phyloP scores from a whole-genome alignment of 352 stramenopile species.

The Pilasporangium apinafurcum region DNA sequence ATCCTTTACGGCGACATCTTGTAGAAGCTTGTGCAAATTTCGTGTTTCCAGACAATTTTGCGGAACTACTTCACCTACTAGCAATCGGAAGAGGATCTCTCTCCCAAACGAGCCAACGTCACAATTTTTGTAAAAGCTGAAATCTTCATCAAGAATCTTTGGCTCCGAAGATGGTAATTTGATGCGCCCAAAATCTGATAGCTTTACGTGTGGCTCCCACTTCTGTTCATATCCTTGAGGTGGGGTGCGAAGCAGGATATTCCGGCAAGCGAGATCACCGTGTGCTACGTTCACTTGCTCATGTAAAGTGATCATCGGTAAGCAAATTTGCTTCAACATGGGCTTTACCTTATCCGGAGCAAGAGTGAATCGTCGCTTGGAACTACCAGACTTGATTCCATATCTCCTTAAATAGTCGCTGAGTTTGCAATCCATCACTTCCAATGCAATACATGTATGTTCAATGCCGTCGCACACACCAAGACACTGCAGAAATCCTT shows the following conservation, averaged over 20 bases:
- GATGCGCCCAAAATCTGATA: conserved; percentile 81
- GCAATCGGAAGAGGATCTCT: conserved; percentile 72
- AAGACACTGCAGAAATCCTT: conserved; percentile 77
- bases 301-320: conserved; percentile 74
- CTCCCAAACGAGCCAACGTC: conserved; percentile 73
- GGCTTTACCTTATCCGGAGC: conserved; percentile 41
- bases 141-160: conserved; percentile 57
- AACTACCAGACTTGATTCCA: conserved; percentile 19
- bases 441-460: conserved; percentile 79
- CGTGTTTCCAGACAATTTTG: conserved; percentile 64
- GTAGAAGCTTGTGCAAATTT: conserved; percentile 65
- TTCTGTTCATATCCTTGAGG: conserved; percentile 75
- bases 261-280: conserved; percentile 77
- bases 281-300: conserved; percentile 78
- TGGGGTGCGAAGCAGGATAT: conserved; percentile 77
- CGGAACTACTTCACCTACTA: conserved; percentile 77
- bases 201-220: conserved; percentile 78
- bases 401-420: conserved; percentile 80
- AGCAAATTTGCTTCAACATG: conserved; percentile 69
- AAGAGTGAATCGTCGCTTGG: conserved; percentile 53
- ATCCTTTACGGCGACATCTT: conserved; percentile 65
- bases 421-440: conserved; percentile 87
- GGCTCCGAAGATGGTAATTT: conserved; percentile 58
- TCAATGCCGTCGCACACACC: conserved; percentile 78
- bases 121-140: conserved; percentile 84